These are phyloP conservation scores for Backusella psychrophila DNA, from an alignment of 192 early-diverging fungal species.

Conservation along the genomic window DNA sequence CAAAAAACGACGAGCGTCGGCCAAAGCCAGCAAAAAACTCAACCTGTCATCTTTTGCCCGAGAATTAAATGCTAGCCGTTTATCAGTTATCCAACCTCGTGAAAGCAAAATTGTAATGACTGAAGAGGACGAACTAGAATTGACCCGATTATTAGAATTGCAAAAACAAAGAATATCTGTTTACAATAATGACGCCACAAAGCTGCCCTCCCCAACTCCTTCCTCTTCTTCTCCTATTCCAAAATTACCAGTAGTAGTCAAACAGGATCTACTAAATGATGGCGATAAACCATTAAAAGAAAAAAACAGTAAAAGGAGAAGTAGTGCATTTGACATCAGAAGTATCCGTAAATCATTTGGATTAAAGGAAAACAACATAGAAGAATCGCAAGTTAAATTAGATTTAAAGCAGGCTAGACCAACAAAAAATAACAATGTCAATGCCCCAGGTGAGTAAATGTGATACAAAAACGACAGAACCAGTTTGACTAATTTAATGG, in stretches of 20 bases:
- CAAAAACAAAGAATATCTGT: conserved; percentile 11
- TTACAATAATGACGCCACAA: neutral
- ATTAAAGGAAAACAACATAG: neutral
- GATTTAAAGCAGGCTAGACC: neutral
- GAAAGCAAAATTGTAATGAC: conserved; percentile 18
- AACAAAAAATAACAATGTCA: neutral
- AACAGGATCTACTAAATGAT: neutral
- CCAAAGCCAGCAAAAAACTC: conserved; percentile 5
- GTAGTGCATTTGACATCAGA: neutral
- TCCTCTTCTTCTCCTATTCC: conserved; percentile 8
- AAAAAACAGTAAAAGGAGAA: neutral
- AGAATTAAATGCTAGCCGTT: conserved; percentile 22
- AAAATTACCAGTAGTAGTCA: neutral
- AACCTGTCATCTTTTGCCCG: conserved; percentile 23
- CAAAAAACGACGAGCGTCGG: neutral
- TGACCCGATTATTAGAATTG: conserved; percentile 2
- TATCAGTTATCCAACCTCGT: conserved; percentile 22
- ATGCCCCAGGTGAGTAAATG: neutral
- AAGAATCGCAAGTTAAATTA: neutral
- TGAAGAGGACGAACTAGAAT: conserved; percentile 25
- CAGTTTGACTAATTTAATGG: conserved; percentile 1
- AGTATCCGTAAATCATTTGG: neutral
- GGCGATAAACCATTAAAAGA: neutral
- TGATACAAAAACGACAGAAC: neutral
- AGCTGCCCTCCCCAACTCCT: neutral